A percentile compares a stretch with the other conserved stretches of the same genome.
phyloP scores from a whole-genome alignment of 495 filamentous ascomycete genomes.

The Lentithecium fluviatile region DNA sequence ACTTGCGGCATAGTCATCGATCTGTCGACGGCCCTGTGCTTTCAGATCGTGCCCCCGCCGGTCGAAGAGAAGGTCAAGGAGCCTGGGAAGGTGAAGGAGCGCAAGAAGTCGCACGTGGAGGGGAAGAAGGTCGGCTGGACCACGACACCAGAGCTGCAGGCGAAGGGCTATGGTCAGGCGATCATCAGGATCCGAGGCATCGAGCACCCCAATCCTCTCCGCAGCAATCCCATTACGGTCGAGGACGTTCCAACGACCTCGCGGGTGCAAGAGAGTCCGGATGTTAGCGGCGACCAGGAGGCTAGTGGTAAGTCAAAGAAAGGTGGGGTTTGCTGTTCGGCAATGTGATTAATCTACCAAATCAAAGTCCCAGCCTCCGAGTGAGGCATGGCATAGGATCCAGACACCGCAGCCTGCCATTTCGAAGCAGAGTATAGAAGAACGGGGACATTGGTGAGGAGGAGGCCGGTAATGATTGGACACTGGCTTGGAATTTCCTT shows the following conservation, averaged over 20 bases:
- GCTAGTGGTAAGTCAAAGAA: no score
- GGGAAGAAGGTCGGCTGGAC: background rate
- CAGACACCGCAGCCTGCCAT: no score
- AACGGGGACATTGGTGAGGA: no score
- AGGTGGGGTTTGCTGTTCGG: no score
- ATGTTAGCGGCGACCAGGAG: no score
- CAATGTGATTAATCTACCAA: no score
- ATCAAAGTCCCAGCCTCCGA: no score
- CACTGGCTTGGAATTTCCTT: no score
- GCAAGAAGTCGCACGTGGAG: background rate
- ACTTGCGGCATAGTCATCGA: background rate
- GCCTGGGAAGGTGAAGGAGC: background rate
- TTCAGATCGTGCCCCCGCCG: background rate
- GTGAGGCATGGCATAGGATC: no score
- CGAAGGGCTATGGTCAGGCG: background rate
- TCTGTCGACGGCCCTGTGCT: background rate
- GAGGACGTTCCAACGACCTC: background rate
- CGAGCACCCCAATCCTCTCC: background rate
- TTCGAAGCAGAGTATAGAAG: no score
- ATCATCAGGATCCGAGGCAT: background rate
- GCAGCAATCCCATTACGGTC: background rate
- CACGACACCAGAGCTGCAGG: background rate
- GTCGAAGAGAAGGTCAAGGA: background rate
- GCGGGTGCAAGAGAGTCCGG: no score
- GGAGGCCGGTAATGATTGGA: no score